These are phyloP conservation scores for Biancaea sappan DNA, from an alignment of 306 rosid genomes.

Conservation along the genomic window DNA sequence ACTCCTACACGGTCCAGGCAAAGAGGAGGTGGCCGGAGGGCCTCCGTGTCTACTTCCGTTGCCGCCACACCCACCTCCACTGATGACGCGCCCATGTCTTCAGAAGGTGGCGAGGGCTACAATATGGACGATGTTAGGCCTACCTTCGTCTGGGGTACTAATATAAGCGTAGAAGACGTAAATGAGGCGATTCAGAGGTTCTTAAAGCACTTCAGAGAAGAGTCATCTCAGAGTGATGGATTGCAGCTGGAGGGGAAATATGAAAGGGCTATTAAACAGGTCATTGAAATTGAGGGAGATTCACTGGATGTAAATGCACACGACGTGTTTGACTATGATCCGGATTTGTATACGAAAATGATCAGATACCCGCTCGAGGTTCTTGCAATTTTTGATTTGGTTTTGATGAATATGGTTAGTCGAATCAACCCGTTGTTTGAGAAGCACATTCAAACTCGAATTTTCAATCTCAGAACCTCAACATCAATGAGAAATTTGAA, in stretches of 20 bases:
- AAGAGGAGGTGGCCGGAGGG: conserved; percentile 38
- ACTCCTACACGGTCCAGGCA: conserved; percentile 56
- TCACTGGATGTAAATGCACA: conserved; percentile 80
- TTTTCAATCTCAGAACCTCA: conserved; percentile 74
- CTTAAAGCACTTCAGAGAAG: conserved; percentile 69
- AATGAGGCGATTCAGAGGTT: conserved; percentile 80
- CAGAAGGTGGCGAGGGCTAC: conserved; percentile 84
- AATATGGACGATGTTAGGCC: conserved; percentile 81
- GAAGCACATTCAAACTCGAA: conserved; percentile 91
- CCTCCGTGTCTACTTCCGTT: conserved; percentile 38
- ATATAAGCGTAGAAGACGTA: conserved; percentile 92
- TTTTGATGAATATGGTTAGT: conserved; percentile 91
- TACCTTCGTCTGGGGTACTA: conserved; percentile 92
- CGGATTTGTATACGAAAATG: conserved; percentile 90
- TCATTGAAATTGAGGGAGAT: conserved; percentile 79
- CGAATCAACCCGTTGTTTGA: conserved; percentile 75
- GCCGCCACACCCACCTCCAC: conserved; percentile 77
- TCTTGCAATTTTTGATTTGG: conserved; percentile 91
- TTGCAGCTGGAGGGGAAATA: conserved; percentile 78
- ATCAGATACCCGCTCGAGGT: conserved; percentile 95
- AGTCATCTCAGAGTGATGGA: conserved; percentile 51
- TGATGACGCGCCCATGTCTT: conserved; percentile 64
- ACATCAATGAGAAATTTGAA: conserved; percentile 91
- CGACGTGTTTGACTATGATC: conserved; percentile 84
- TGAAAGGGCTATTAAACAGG: conserved; percentile 61